Percentiles rank a stretch among this genome's conserved stretches.
Evolutionary conservation across 2,329 filamentous ascomycete genomes (phyloP).

Genomic region (Dissoconium aciculare): DNA sequence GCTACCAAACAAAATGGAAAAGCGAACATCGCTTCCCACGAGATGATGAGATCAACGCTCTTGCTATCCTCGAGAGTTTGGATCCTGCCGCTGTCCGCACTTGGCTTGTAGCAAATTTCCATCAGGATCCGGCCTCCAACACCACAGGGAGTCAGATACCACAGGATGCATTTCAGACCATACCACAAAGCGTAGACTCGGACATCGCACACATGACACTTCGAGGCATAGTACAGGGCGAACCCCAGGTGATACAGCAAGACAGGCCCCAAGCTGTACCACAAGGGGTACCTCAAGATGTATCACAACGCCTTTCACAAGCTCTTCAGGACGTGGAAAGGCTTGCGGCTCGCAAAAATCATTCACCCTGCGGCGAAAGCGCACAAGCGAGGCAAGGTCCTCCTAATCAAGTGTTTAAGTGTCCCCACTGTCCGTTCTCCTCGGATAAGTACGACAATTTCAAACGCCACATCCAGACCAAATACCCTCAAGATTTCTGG

Average conservation of each 20-base stretch:
- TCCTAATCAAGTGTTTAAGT: not conserved
- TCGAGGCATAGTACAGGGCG: too few species aligned
- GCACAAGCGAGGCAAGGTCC: not conserved
- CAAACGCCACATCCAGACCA: constrained; percentile 2
- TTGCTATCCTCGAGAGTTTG: not conserved
- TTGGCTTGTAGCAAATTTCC: not conserved
- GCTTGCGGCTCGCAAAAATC: not conserved
- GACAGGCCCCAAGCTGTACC: too few species aligned
- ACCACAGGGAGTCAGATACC: too few species aligned
- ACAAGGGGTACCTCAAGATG: too few species aligned
- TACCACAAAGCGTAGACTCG: too few species aligned
- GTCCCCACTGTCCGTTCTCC: constrained; percentile 2
- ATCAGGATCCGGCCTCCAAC: too few species aligned
- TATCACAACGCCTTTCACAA: not conserved
- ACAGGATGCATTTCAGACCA: too few species aligned
- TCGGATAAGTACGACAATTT: constrained; percentile 1
- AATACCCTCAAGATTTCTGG: constrained; percentile 5
- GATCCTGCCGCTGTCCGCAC: not conserved
- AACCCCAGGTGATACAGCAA: too few species aligned
- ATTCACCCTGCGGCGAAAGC: not conserved
- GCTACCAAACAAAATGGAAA: not conserved
- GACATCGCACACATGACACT: too few species aligned
- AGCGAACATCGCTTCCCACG: not conserved
- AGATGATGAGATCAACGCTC: not conserved
- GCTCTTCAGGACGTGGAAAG: constrained; percentile 1